Base-by-base conservation (phyloP, 83 land plant species). In the Picea mariana region DNA sequence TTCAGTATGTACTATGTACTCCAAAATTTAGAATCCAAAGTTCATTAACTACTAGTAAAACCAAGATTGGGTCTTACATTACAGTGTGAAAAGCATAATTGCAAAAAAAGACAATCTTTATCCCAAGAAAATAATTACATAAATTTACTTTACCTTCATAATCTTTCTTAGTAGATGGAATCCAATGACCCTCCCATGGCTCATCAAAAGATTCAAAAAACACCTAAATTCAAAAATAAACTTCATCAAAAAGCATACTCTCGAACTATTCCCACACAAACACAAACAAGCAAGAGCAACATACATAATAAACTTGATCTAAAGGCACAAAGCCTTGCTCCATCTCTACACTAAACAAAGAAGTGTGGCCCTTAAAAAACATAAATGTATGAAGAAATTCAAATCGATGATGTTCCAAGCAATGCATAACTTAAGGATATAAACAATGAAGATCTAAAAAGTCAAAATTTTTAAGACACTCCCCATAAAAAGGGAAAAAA, bases 181-280 rank as follows among this genome's bases (percentile, higher is more conserved):
- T 81, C 95, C 95, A 92, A 1, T 88, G 82, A 9, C 93, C 89
- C 1, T 92, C 89, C 47, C 83, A 92, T 21, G 85, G 6, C 68
- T 88, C 95, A 18, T 90, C 91, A 69, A 92, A 92, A 9, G 95
- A 85, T 79, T 92, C 95, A 81, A 90, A 87, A 62, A 92, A 90
- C 49, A 84, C 67, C 95, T 89, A 55, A 42, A 73, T 73, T 26
- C 58, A 42, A 47, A 42, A 47, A n/a, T 44, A 44, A 42, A 40
- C 77, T 73, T 23, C 58, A 1, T 55, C 47, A 49, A 47, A 40
- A 47, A 73, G 58, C 77, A n/a, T 42, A n/a, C 59, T 73, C 59
- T 73, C 55, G 1, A n/a, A 73, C 5, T 47, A n/a, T 17, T 72
- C 58, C 13, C 44, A 73, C 21, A 44, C 11, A 71, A 71, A 34